Conservation (phyloP, 768 basidiomycete species). For the Termitomyces sp. region DNA sequence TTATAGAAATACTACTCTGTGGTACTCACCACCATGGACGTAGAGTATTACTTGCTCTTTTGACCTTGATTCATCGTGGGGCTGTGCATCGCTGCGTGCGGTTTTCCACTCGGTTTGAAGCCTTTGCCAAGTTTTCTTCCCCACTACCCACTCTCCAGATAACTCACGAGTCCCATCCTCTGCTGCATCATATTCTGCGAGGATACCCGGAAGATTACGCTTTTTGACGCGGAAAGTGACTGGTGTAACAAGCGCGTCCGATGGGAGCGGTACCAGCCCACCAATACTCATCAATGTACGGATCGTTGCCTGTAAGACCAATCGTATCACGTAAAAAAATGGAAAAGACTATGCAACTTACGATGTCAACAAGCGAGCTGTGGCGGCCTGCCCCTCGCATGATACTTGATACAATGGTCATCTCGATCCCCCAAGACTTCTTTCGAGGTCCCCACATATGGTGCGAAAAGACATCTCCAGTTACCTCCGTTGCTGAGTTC, state of each 20-base stretch:
- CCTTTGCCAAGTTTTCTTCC: constrained; percentile 82
- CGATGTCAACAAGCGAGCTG: constrained; percentile 79
- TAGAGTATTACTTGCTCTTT: constrained; percentile 87
- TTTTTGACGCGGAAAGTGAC: constrained; percentile 82
- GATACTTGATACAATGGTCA: constrained; percentile 83
- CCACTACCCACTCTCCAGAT: constrained; percentile 96
- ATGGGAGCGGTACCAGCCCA: constrained; percentile 80
- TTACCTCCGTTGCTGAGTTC: constrained; percentile 36
- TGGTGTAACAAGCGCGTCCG: constrained; percentile 91
- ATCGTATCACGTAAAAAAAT: background rate
- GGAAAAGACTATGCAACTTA: constrained; percentile 26
- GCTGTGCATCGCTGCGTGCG: constrained; percentile 19
- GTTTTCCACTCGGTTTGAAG: constrained; percentile 79
- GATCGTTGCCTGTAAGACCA: constrained; percentile 35
- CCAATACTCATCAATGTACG: constrained; percentile 69
- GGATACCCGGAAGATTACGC: constrained; percentile 72
- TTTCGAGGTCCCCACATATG: constrained; percentile 83
- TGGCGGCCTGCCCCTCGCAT: constrained; percentile 82
- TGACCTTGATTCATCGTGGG: constrained; percentile 23
- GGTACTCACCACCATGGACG: constrained; percentile 79
- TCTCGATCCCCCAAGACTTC: constrained; percentile 91
- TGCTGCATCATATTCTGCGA: constrained; percentile 62
- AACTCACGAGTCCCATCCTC: constrained; percentile 81
- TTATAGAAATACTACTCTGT: background rate
- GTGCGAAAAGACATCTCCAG: constrained; percentile 69